These are phyloP conservation scores for Basipetospora chlamydospora DNA, from an alignment of 2,329 filamentous ascomycete genomes.

Conservation along the genomic window DNA sequence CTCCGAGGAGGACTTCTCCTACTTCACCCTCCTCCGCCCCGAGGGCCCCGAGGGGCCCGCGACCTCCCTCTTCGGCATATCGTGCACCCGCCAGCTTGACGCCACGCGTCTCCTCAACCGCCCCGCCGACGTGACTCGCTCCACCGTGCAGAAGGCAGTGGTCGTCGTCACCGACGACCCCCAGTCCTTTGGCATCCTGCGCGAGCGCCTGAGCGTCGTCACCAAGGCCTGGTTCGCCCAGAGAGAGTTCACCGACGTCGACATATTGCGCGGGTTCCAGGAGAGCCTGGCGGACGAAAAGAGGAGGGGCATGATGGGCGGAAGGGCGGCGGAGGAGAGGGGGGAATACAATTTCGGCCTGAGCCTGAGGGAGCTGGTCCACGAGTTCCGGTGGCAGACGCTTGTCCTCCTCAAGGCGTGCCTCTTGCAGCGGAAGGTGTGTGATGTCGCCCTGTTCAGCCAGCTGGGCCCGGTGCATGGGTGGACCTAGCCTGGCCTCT, in stretches of 20 bases:
- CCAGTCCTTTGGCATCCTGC: constrained; percentile 76
- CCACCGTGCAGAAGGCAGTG: constrained; percentile 94
- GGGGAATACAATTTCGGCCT: constrained; percentile 77
- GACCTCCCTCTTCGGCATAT: constrained; percentile 87
- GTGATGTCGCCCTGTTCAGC: no score
- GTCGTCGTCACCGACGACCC: constrained; percentile 89
- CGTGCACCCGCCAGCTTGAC: constrained; percentile 85
- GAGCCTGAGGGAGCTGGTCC: constrained; percentile 80
- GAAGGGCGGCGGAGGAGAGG: no score
- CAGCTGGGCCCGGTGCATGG: no score
- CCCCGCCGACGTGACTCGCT: constrained; percentile 83
- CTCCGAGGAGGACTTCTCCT: constrained; percentile 90
- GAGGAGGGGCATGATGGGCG: constrained; percentile 37
- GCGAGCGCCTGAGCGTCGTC: constrained; percentile 79
- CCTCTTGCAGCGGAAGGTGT: constrained; percentile 83
- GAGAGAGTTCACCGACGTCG: constrained; percentile 77
- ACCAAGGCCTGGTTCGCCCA: constrained; percentile 96
- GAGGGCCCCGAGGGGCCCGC: constrained; percentile 38
- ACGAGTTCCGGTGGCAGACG: constrained; percentile 90
- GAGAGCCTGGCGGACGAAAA: constrained; percentile 67
- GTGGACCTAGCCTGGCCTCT: neutral
- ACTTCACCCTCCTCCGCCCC: constrained; percentile 76
- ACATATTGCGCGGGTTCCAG: constrained; percentile 82
- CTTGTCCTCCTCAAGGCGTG: constrained; percentile 88
- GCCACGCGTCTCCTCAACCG: constrained; percentile 61